Conservation (phyloP, 2,329 filamentous ascomycete species). For the Pseudogymnoascus sp. region DNA sequence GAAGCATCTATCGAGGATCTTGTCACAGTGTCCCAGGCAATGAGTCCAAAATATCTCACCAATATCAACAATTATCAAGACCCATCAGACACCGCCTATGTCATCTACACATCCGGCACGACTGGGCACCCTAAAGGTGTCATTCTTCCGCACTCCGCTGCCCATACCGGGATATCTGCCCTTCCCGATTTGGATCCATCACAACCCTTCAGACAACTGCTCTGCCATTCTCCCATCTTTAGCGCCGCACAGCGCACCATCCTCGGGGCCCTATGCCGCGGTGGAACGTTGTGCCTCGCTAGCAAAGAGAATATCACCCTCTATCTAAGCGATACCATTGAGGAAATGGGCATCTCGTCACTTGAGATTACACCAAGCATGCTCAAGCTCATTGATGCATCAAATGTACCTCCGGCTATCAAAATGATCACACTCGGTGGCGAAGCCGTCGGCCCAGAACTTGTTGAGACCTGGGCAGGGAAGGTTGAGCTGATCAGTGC, state of each 20-base stretch:
- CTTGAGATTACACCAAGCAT: slow-evolving; percentile 36
- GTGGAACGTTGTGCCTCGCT: slow-evolving; percentile 48
- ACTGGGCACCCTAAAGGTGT: slow-evolving; percentile 13
- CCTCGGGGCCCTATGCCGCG: slow-evolving; percentile 3
- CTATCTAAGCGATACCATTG: slow-evolving; percentile 59
- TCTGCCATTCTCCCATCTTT: slow-evolving; percentile 22
- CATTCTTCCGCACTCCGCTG: slow-evolving; percentile 14
- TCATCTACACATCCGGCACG: slow-evolving; percentile 14
- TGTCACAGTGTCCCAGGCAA: not conserved
- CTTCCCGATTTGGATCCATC: slow-evolving; percentile 32
- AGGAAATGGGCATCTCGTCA: slow-evolving; percentile 42
- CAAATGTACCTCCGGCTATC: slow-evolving; percentile 63
- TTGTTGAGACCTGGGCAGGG: slow-evolving; percentile 31
- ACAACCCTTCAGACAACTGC: slow-evolving; percentile 30
- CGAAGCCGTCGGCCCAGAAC: slow-evolving; percentile 66
- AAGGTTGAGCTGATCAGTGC: slow-evolving; percentile 31
- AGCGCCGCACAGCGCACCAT: slow-evolving; percentile 5
- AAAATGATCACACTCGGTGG: slow-evolving; percentile 66
- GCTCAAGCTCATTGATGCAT: slow-evolving; percentile 75
- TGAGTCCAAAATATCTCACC: not conserved
- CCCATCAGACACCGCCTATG: slow-evolving; percentile 11
- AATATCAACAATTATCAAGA: not conserved
- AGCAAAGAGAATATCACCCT: slow-evolving; percentile 59
- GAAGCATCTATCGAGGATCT: not conserved
- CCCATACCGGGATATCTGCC: slow-evolving; percentile 62